Evolutionary conservation across 768 basidiomycete species (phyloP).

Genomic region (Mycena polygramma): DNA sequence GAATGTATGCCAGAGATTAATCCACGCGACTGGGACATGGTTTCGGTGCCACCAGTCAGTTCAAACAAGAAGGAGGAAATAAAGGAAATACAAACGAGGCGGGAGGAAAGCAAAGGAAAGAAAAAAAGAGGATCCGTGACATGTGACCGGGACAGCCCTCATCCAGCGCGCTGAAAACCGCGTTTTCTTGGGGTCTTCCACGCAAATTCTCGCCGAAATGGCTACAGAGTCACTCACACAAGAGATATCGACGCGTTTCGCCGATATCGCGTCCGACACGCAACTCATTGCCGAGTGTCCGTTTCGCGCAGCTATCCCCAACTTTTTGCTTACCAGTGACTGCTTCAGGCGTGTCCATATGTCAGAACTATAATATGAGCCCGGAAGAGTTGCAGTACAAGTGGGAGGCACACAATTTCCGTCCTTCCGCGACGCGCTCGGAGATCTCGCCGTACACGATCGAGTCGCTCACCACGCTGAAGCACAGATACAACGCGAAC

Average conservation of each 20-base stretch:
- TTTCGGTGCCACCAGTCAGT: background rate
- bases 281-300: constrained; percentile 33
- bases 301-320: background rate
- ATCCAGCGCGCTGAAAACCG: constrained; percentile 1
- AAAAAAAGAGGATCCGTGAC: background rate
- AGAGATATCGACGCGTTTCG: constrained; percentile 27
- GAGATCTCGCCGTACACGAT: constrained; percentile 56
- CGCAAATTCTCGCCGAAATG: constrained; percentile 11
- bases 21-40: constrained; percentile 1
- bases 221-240: constrained; percentile 10
- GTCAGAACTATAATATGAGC: constrained; percentile 69
- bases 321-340: constrained; percentile 26
- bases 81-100: too few relatives aligned
- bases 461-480: constrained; percentile 64
- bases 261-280: constrained; percentile 36
- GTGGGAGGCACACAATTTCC: constrained; percentile 71
- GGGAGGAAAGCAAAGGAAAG: too few relatives aligned
- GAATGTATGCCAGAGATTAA: constrained; percentile 12
- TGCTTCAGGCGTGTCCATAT: constrained; percentile 69
- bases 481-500: constrained; percentile 62
- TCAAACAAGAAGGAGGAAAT: background rate
- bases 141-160: background rate
- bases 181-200: constrained; percentile 5
- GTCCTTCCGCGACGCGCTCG: constrained; percentile 49
- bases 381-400: constrained; percentile 73